phyloP scores from a whole-genome alignment of 192 early-diverging fungal species.

The Linnemannia hyalina region DNA sequence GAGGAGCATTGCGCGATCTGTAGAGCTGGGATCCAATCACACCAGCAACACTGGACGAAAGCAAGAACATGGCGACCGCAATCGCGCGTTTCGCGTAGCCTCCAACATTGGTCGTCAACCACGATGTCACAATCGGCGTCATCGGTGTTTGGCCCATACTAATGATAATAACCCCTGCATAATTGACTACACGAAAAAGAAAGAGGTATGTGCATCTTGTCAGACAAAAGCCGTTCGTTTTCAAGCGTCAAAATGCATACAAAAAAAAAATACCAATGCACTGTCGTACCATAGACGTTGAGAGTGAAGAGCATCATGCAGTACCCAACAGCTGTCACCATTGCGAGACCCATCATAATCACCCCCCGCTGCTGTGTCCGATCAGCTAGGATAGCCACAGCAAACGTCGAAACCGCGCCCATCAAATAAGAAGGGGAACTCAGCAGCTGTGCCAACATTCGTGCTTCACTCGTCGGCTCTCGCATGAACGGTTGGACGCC shows the following conservation, averaged over 20 bases:
- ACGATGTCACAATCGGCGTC: slow-evolving; percentile 35
- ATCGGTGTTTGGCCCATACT: slow-evolving; percentile 43
- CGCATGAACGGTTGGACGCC: slow-evolving; percentile 7
- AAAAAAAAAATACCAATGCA: background rate
- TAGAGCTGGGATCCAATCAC: slow-evolving; percentile 31
- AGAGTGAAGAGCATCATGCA: slow-evolving; percentile 27
- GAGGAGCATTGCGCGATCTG: slow-evolving; percentile 15
- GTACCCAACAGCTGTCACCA: slow-evolving; percentile 25
- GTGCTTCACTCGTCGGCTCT: slow-evolving; percentile 21
- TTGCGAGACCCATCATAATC: slow-evolving; percentile 27
- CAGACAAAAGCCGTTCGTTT: too few species aligned
- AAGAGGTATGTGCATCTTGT: background rate
- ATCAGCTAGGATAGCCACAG: slow-evolving; percentile 29
- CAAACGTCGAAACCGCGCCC: slow-evolving; percentile 32
- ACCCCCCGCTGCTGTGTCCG: slow-evolving; percentile 39
- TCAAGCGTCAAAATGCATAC: background rate
- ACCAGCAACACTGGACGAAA: slow-evolving; percentile 31
- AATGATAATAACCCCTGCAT: slow-evolving; percentile 28
- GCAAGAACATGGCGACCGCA: slow-evolving; percentile 33
- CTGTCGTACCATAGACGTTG: slow-evolving; percentile 33
- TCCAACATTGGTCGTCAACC: slow-evolving; percentile 49
- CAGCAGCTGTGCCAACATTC: slow-evolving; percentile 33
- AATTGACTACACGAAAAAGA: slow-evolving; percentile 10
- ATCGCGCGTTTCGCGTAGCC: slow-evolving; percentile 34
- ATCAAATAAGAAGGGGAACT: slow-evolving; percentile 14